Conservation (phyloP, 768 basidiomycete species). For the Daedalea quercina region DNA sequence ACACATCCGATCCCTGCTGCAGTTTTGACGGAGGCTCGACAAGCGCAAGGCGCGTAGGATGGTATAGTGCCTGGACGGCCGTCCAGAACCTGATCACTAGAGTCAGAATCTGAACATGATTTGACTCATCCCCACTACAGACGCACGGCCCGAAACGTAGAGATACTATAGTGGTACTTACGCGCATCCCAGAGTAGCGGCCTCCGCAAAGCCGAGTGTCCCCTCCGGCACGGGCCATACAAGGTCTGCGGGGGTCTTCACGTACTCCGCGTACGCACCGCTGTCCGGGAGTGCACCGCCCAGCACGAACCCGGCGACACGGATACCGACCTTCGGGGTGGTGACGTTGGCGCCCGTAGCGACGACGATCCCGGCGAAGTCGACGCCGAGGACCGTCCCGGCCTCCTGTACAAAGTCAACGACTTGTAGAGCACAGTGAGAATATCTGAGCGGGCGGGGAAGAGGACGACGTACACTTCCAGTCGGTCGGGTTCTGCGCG, state of each 20-base stretch:
- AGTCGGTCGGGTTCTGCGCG: slow-evolving; percentile 9
- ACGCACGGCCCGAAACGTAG: too few relatives aligned
- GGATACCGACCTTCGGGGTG: slow-evolving; percentile 14
- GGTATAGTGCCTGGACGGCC: slow-evolving; percentile 12
- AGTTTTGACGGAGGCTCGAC: slow-evolving; percentile 9
- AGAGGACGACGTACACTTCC: slow-evolving; percentile 3
- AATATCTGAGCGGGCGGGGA: background rate
- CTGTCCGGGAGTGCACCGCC: slow-evolving; percentile 8
- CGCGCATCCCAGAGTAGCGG: slow-evolving; percentile 7
- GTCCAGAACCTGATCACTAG: slow-evolving; percentile 6
- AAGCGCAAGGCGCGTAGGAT: slow-evolving; percentile 10
- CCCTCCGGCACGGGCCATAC: slow-evolving; percentile 9
- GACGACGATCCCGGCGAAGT: slow-evolving; percentile 18
- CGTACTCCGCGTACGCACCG: slow-evolving; percentile 21
- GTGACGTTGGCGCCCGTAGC: slow-evolving; percentile 14
- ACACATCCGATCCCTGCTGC: background rate
- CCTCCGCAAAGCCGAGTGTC: slow-evolving; percentile 5
- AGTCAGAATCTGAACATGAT: background rate
- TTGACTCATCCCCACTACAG: too few relatives aligned
- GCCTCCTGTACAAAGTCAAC: slow-evolving; percentile 1
- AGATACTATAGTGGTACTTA: slow-evolving; percentile 1
- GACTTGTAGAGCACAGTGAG: slow-evolving; percentile 3
- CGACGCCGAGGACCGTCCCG: slow-evolving; percentile 16
- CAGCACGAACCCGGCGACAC: slow-evolving; percentile 16
- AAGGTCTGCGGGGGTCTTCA: slow-evolving; percentile 12